Evolutionary conservation across 257 asterid genomes (phyloP).

Genomic region (Eucommia ulmoides): DNA sequence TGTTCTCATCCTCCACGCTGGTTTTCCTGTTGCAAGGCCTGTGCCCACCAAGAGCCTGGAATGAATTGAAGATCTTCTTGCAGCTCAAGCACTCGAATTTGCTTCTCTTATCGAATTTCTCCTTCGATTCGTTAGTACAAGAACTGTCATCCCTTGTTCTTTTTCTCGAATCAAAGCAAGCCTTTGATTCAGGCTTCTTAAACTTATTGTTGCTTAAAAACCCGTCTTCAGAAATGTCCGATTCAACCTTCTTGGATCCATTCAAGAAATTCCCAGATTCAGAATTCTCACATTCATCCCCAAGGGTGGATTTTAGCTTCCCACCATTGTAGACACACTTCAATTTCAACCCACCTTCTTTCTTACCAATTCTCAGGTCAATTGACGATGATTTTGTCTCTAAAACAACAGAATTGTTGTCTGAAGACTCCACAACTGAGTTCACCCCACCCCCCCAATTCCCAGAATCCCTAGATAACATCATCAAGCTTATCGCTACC

Average conservation of each 20-base stretch:
- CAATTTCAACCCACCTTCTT: neutral
- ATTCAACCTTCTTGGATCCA: slow-evolving; percentile 50
- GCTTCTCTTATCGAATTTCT: slow-evolving; percentile 34
- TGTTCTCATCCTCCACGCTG: slow-evolving; percentile 18
- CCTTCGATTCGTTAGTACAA: slow-evolving; percentile 18
- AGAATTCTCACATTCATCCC: neutral
- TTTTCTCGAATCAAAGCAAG: slow-evolving; percentile 20
- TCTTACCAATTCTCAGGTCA: neutral
- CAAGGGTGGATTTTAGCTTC: neutral
- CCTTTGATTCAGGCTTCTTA: slow-evolving; percentile 18
- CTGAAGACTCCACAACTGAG: slow-evolving; percentile 1
- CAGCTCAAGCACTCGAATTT: slow-evolving; percentile 83
- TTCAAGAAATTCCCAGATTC: slow-evolving; percentile 69
- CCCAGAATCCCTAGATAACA: slow-evolving; percentile 2
- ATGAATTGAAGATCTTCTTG: slow-evolving; percentile 68
- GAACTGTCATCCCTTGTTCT: slow-evolving; percentile 25
- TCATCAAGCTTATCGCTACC: slow-evolving; percentile 1
- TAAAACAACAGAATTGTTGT: slow-evolving; percentile 1
- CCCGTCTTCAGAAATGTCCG: slow-evolving; percentile 32
- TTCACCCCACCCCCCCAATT: slow-evolving; percentile 2
- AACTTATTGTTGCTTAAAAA: slow-evolving; percentile 14
- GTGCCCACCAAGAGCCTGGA: slow-evolving; percentile 94
- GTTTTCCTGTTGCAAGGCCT: slow-evolving; percentile 73
- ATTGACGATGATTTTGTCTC: neutral
- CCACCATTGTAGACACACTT: neutral